These are phyloP conservation scores for Phytophthora sp. DNA, from an alignment of 352 stramenopile genomes.

Conservation along the genomic window DNA sequence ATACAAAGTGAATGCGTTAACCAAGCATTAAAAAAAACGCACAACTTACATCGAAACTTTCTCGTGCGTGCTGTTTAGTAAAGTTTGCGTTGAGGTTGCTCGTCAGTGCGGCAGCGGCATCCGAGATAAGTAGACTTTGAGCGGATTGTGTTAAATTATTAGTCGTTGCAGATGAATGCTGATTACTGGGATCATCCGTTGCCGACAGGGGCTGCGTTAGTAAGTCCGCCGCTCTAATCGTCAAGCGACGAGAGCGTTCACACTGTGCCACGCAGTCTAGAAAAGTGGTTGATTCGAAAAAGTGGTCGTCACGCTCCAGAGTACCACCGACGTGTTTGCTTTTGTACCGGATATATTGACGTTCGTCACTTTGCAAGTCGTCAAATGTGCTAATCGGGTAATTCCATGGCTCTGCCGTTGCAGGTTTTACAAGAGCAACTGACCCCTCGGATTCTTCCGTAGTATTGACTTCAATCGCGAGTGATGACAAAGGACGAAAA, in stretches of 20 bases:
- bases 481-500: constrained; percentile 19
- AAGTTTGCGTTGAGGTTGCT: constrained; percentile 49
- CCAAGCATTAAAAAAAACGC: background rate
- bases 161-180: background rate
- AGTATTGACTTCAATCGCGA: background rate
- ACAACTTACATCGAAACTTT: constrained; percentile 39
- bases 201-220: constrained; percentile 10
- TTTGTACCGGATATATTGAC: constrained; percentile 64
- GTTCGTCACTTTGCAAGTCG: constrained; percentile 59
- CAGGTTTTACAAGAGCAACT: background rate
- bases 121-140: constrained; percentile 23
- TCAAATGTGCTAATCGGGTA: constrained; percentile 74
- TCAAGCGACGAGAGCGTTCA: constrained; percentile 66
- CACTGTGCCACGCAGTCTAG: constrained; percentile 73
- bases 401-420: constrained; percentile 54
- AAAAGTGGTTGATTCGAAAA: constrained; percentile 69
- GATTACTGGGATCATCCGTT: background rate
- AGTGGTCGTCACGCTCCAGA: constrained; percentile 67
- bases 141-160: constrained; percentile 12
- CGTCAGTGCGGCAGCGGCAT: constrained; percentile 22
- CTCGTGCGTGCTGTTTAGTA: constrained; percentile 34
- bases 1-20: background rate
- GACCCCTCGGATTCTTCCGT: background rate
- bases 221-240: constrained; percentile 58
- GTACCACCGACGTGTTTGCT: constrained; percentile 61